Base-by-base conservation (phyloP, 305 asterid species). In the Solanum hybrid region DNA sequence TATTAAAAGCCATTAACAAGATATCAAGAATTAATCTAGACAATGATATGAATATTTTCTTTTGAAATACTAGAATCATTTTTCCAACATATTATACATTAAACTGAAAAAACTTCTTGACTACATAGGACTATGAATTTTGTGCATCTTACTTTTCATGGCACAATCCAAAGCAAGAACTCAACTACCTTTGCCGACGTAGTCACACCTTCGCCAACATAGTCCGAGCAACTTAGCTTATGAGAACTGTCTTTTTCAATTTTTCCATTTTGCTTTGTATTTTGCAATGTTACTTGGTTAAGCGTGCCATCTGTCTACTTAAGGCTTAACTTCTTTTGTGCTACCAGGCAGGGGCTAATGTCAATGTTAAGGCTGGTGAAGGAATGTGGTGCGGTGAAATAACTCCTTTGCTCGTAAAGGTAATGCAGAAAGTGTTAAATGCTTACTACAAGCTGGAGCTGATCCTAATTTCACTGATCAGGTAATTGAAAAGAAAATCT, bases 401-500 rank as follows among this genome's bases (percentile, higher is more conserved):
- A 37, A 97, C 99, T 72, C 95, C 99, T 75, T 93, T 97, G 95
- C 99, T 90, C 98, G 94, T 93, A 90, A 91, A 86, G 99, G 98
- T 73, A 93, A 92, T 93, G 91, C 92, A 24, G 98, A 96, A 91
- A 94, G 95, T 71, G 92, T 97, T 81, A 93, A 93, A 81, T 94
- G 97, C 93, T 95, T 97, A 90, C 87, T 96, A 86, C 94, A 95
- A 91, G 98, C 96, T 89, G 99, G 99, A 91, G 99, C 96, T 89
- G 94, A 96, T 93, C 97, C 99, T 90, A 91, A 95, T 37, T 32
- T 36, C 76, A 38, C 73, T 5, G 99, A 97, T 89, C 98, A 96
- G 96, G 99, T 96, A 93, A 60, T 27, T 71, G 51, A 24, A 87
- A 75, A 82, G 27, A 82, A 82, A 45, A 45, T 82, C 26, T 27